These are phyloP conservation scores for Irpex sp. DNA, from an alignment of 1,284 basidiomycete genomes.

Conservation along the genomic window DNA sequence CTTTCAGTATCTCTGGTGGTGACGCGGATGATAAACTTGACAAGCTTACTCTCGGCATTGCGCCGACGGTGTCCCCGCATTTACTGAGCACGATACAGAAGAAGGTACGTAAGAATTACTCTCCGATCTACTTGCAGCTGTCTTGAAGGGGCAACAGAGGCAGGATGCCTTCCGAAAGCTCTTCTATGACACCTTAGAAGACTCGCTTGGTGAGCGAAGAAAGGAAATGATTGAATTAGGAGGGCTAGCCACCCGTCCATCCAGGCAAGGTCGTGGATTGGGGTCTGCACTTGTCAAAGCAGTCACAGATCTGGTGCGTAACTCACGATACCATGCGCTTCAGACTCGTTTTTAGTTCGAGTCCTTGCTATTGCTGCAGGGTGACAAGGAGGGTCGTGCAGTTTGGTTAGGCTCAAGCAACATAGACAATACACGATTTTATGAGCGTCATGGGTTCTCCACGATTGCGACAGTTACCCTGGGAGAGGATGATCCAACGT, in stretches of 20 bases:
- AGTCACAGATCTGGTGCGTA: background rate
- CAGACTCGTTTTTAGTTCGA: no score
- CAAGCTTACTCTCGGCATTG: background rate
- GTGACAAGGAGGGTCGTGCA: slow-evolving; percentile 2
- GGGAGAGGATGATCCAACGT: slow-evolving; percentile 10
- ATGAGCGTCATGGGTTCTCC: slow-evolving; percentile 7
- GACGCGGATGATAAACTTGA: background rate
- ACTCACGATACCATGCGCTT: no score
- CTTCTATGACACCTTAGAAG: background rate
- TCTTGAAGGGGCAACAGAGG: background rate
- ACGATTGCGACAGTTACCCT: background rate
- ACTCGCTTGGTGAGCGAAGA: slow-evolving; percentile 1
- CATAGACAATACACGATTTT: slow-evolving; percentile 9
- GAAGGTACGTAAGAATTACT: background rate
- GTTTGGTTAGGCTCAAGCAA: slow-evolving; percentile 12
- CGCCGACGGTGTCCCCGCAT: background rate
- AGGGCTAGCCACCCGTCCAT: background rate
- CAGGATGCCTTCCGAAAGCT: background rate
- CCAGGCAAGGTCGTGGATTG: slow-evolving; percentile 7
- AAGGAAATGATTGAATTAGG: slow-evolving; percentile 6
- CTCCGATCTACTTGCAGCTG: background rate
- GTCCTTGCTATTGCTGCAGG: background rate
- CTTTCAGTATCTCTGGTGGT: background rate
- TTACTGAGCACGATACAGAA: slow-evolving; percentile 1
- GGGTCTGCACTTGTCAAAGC: slow-evolving; percentile 5